Evolutionary conservation across 257 asterid species (phyloP).

Genomic region (Lithospermum erythrorhizon): DNA sequence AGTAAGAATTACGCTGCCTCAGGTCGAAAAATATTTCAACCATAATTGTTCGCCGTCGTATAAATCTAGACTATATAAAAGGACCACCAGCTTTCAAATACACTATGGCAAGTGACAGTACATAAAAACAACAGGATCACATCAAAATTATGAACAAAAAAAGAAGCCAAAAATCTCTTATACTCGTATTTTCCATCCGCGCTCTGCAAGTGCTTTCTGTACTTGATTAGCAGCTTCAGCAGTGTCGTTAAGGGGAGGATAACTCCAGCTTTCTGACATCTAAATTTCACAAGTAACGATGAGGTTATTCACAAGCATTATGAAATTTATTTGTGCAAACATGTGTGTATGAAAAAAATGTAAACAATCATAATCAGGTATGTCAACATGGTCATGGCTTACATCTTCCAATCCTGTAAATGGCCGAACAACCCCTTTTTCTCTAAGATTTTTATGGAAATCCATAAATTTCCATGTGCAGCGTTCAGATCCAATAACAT

Average conservation of each 20-base stretch:
- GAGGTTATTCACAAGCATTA: background rate
- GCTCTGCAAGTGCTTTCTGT: slow-evolving; percentile 66
- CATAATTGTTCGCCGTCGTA: slow-evolving; percentile 6
- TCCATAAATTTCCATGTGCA: slow-evolving; percentile 83
- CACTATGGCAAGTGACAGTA: slow-evolving; percentile 4
- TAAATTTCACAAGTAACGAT: slow-evolving; percentile 12
- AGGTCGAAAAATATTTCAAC: slow-evolving; percentile 8
- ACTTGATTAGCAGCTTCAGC: slow-evolving; percentile 75
- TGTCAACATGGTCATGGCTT: slow-evolving; percentile 25
- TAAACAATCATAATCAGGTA: background rate
- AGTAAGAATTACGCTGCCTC: slow-evolving; percentile 24
- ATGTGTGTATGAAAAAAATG: background rate
- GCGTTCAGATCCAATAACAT: slow-evolving; percentile 80
- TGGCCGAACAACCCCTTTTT: slow-evolving; percentile 77
- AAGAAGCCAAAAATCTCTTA: slow-evolving; percentile 16
- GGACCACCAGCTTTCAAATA: background rate
- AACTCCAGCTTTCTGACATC: slow-evolving; percentile 96
- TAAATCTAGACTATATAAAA: background rate
- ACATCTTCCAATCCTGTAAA: slow-evolving; percentile 98
- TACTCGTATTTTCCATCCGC: slow-evolving; percentile 79
- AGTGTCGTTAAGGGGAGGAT: slow-evolving; percentile 88
- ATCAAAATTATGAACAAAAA: slow-evolving; percentile 2
- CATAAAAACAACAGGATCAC: background rate
- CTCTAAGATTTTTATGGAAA: slow-evolving; percentile 69
- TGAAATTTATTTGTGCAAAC: background rate